These are phyloP conservation scores for Candida caryicola DNA, from an alignment of 805 yeast species.

Conservation along the genomic window DNA sequence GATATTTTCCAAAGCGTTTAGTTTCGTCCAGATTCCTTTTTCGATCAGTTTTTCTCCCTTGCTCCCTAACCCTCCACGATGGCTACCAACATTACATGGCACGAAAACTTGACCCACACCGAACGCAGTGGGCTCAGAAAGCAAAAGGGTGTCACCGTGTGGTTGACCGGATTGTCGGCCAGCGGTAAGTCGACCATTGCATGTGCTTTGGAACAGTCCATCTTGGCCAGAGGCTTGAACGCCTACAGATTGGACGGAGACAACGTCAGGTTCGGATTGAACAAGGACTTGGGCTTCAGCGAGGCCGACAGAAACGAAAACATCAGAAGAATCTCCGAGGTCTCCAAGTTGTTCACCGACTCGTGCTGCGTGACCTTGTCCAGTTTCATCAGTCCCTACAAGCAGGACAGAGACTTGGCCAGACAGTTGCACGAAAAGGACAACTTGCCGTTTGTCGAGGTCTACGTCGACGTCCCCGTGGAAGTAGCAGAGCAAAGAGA, in stretches of 20 bases:
- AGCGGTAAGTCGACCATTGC: conserved; percentile 95
- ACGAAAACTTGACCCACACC: conserved; percentile 77
- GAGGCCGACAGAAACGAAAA: conserved; percentile 92
- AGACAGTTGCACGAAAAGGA: conserved; percentile 78
- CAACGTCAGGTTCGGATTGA: conserved; percentile 89
- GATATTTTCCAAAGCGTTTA: no score
- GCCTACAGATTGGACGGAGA: conserved; percentile 94
- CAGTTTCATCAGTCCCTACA: conserved; percentile 91
- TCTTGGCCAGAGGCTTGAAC: conserved; percentile 64
- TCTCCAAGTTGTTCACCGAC: conserved; percentile 89
- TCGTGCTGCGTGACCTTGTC: conserved; percentile 86
- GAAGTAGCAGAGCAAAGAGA: conserved; percentile 96
- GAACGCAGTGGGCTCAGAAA: conserved; percentile 72
- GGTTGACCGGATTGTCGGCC: conserved; percentile 95
- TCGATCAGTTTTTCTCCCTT: no score
- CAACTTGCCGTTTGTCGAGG: conserved; percentile 82
- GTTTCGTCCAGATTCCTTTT: no score
- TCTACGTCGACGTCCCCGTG: conserved; percentile 88
- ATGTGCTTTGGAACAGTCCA: conserved; percentile 83
- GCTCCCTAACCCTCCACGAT: no score
- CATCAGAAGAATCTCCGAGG: conserved; percentile 93
- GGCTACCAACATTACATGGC: conserved; percentile 98
- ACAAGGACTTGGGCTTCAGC: conserved; percentile 90
- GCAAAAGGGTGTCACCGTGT: conserved; percentile 85
- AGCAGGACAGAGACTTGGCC: conserved; percentile 78